phyloP scores from a whole-genome alignment of 176 grass and related monocot species.

The Pontederia crassipes region DNA sequence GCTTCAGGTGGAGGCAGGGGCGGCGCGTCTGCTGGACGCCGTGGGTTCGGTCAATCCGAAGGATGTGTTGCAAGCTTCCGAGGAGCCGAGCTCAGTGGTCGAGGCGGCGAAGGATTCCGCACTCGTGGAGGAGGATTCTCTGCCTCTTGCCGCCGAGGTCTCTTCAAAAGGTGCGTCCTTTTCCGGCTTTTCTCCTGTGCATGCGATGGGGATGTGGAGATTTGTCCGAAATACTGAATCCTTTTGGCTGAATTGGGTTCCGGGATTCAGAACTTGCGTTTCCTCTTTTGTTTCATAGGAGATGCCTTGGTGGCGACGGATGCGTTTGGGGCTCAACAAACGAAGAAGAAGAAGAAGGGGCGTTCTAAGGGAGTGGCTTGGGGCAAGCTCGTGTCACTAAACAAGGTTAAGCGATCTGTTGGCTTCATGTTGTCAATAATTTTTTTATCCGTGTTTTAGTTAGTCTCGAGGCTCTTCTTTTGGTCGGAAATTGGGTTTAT shows the following conservation, averaged over 20 bases:
- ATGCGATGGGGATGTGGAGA: too few species aligned
- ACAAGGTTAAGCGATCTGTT: too few species aligned
- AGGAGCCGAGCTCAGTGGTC: too few species aligned
- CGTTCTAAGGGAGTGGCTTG: not conserved
- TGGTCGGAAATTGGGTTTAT: too few species aligned
- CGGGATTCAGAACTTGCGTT: not conserved
- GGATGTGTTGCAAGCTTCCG: not conserved
- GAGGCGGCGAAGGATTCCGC: not conserved
- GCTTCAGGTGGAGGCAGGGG: not conserved
- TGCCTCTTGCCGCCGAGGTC: not conserved
- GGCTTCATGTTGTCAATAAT: too few species aligned
- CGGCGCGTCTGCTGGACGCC: not conserved
- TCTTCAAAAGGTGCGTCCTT: too few species aligned
- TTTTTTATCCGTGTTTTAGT: too few species aligned
- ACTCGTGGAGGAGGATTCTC: slow-evolving; percentile 1
- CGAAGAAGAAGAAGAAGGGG: slow-evolving; percentile 4
- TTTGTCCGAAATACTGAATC: too few species aligned
- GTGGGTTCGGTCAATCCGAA: not conserved
- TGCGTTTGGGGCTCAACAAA: not conserved
- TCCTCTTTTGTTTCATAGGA: not conserved
- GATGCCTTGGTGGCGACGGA: not conserved
- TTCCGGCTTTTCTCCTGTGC: too few species aligned
- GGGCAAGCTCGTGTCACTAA: slow-evolving; percentile 5
- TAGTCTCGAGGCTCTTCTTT: too few species aligned
- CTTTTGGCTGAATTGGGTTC: too few species aligned